Percentiles rank a stretch among this genome's conserved stretches.
Evolutionary conservation across 2,329 filamentous ascomycete species (phyloP).

Genomic region (Fusarium ambrosium): DNA sequence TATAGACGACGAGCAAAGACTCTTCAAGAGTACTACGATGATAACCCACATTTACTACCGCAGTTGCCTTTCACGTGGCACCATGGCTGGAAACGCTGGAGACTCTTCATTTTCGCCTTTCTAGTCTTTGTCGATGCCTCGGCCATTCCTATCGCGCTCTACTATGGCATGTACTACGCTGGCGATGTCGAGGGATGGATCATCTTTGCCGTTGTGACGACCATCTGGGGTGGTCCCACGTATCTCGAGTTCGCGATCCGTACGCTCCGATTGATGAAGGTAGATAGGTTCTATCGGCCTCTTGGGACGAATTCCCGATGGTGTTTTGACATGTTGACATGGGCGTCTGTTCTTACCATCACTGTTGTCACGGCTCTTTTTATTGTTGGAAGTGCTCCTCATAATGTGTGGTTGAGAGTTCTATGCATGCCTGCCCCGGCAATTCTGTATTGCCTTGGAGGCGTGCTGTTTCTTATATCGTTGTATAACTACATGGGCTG

Average conservation of each 20-base stretch:
- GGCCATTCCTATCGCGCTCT: slow-evolving; percentile 63
- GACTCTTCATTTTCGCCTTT: slow-evolving; percentile 62
- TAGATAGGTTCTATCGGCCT: slow-evolving; percentile 64
- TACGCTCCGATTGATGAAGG: slow-evolving; percentile 62
- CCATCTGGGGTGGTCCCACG: slow-evolving; percentile 68
- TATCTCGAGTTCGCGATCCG: slow-evolving; percentile 66
- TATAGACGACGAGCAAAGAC: slow-evolving; percentile 53
- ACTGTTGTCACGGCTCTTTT: slow-evolving; percentile 64
- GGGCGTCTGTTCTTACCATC: slow-evolving; percentile 62
- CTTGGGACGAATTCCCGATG: slow-evolving; percentile 61
- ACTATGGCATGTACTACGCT: slow-evolving; percentile 63
- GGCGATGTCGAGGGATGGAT: slow-evolving; percentile 56
- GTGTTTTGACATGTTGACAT: slow-evolving; percentile 65
- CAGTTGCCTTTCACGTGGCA: slow-evolving; percentile 59
- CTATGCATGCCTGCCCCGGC: slow-evolving; percentile 66
- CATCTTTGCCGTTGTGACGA: slow-evolving; percentile 67
- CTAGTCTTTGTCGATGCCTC: slow-evolving; percentile 61
- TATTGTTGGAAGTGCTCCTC: slow-evolving; percentile 64
- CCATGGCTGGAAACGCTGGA: slow-evolving; percentile 56
- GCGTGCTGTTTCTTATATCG: slow-evolving; percentile 55
- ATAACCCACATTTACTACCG: slow-evolving; percentile 54
- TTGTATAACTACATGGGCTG: slow-evolving; percentile 54
- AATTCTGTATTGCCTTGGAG: slow-evolving; percentile 63
- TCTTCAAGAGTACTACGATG: slow-evolving; percentile 57
- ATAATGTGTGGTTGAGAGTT: slow-evolving; percentile 63